Base-by-base conservation (phyloP, 306 rosid species). In the Vicia villosa region DNA sequence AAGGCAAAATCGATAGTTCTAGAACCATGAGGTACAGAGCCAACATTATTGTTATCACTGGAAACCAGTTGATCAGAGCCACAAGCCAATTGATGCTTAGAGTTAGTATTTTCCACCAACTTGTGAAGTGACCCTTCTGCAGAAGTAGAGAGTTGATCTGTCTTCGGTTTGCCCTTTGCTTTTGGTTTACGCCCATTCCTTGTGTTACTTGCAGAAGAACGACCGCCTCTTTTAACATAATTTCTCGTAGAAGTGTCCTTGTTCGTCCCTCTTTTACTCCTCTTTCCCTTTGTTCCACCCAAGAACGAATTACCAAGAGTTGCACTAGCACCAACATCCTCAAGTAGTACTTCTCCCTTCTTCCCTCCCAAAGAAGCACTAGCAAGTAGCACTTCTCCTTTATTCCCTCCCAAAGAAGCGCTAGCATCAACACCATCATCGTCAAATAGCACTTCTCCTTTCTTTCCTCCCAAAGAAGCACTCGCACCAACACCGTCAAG, bases 221-320 rank as follows among this genome's bases (percentile, higher is more conserved):
- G 83, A 22, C 87, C 74, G 11, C 83, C 61, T 83, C 86, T 92
- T 52, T 84, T 30, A 37, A 54, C 82, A 66, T 82, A 69, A 59
- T 66, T 79, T 79, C 84, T 85, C 63, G 80, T 75, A 16, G 77
- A 68, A 40, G 70, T 51, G 70, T 79, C 96, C 77, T 77, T 87
- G 58, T 73, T 94, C 77, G 84, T 82, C 66, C 84, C 92, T 77
- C 96, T 88, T 73, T 82, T 93, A 47, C 93, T 88, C 82, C 91
- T 83, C 81, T 90, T 90, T 36, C 96, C 88, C 72, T 82, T 90
- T 17, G 81, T 86, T 77, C 88, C 89, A 42, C 82, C 86, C 46
- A 68, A 37, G 76, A 81, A 66, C 46, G 86, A 82, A 76, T 64
- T 80, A 41, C 83, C 83, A 61, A 74, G 73, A 76, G 77, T 79